A percentile compares a stretch with the other conserved stretches of the same genome.
Evolutionary conservation across 208 protist species (phyloP).

Genomic region (Trypanosoma vivax): DNA sequence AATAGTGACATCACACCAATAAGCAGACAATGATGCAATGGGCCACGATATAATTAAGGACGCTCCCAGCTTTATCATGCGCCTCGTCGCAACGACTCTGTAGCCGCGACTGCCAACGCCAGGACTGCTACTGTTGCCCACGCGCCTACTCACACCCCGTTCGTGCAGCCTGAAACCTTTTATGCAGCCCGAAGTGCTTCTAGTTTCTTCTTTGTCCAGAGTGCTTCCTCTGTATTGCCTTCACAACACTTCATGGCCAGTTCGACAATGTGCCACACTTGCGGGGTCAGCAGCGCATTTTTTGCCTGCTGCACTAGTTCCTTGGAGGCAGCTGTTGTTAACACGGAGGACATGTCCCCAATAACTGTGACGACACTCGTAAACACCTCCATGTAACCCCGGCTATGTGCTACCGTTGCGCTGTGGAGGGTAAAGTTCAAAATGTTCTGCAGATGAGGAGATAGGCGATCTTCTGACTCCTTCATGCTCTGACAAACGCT

Average conservation of each 20-base stretch:
- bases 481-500: constrained; percentile 79
- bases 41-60: too few species aligned
- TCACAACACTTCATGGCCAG: constrained; percentile 15
- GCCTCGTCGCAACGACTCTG: too few species aligned
- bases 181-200: too few species aligned
- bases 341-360: constrained; percentile 78
- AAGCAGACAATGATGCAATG: too few species aligned
- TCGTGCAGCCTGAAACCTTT: too few species aligned
- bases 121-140: too few species aligned
- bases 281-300: constrained; percentile 41
- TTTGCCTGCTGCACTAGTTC: constrained; percentile 58
- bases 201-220: constrained; percentile 64
- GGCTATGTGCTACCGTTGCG: constrained; percentile 19
- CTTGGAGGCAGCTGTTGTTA: constrained; percentile 26
- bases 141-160: too few species aligned
- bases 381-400: constrained; percentile 49
- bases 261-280: constrained; percentile 28
- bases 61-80: too few species aligned
- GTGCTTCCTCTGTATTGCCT: constrained; percentile 42
- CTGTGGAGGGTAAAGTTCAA: constrained; percentile 64
- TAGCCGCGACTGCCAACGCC: too few species aligned
- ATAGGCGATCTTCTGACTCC: constrained; percentile 27
- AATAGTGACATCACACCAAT: too few species aligned
- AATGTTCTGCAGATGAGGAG: constrained; percentile 63
- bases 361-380: constrained; percentile 62